These are phyloP conservation scores for Xylaria digitata DNA, from an alignment of 2,329 filamentous ascomycete genomes.

Conservation along the genomic window DNA sequence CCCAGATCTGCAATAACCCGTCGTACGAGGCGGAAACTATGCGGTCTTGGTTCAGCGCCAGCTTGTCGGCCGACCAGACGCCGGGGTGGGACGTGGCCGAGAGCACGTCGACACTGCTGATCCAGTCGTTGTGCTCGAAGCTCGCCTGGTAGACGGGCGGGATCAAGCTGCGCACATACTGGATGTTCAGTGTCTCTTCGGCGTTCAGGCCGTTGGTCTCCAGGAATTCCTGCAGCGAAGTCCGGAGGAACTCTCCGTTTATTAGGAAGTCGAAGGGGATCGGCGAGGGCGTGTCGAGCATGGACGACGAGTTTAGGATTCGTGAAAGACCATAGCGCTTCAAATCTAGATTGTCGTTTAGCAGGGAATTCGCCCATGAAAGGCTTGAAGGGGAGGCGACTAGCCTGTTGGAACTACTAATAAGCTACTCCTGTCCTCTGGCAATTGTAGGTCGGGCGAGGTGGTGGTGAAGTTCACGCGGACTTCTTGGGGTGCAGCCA, in stretches of 20 bases:
- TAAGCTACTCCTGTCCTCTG: slow-evolving; percentile 68
- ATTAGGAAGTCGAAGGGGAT: slow-evolving; percentile 94
- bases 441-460: slow-evolving; percentile 70
- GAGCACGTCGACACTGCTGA: slow-evolving; percentile 85
- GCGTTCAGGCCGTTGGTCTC: slow-evolving; percentile 86
- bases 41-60: slow-evolving; percentile 70
- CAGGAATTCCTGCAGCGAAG: slow-evolving; percentile 91
- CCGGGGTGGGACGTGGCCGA: slow-evolving; percentile 73
- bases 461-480: slow-evolving; percentile 76
- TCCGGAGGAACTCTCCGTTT: slow-evolving; percentile 90
- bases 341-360: slow-evolving; percentile 62
- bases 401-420: slow-evolving; percentile 71
- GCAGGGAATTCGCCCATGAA: background rate
- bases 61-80: slow-evolving; percentile 63
- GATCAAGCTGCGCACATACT: slow-evolving; percentile 92
- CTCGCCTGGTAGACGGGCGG: slow-evolving; percentile 90
- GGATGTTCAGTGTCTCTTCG: slow-evolving; percentile 86
- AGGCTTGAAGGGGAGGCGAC: slow-evolving; percentile 27
- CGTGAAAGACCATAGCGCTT: slow-evolving; percentile 77
- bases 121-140: slow-evolving; percentile 98
- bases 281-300: slow-evolving; percentile 72
- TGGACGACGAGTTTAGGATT: slow-evolving; percentile 77
- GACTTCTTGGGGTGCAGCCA: slow-evolving; percentile 60
- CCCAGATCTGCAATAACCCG: slow-evolving; percentile 88
- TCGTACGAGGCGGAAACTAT: slow-evolving; percentile 96